Base-by-base conservation (phyloP, 2,329 filamentous ascomycete species). In the Truncatella angustata region DNA sequence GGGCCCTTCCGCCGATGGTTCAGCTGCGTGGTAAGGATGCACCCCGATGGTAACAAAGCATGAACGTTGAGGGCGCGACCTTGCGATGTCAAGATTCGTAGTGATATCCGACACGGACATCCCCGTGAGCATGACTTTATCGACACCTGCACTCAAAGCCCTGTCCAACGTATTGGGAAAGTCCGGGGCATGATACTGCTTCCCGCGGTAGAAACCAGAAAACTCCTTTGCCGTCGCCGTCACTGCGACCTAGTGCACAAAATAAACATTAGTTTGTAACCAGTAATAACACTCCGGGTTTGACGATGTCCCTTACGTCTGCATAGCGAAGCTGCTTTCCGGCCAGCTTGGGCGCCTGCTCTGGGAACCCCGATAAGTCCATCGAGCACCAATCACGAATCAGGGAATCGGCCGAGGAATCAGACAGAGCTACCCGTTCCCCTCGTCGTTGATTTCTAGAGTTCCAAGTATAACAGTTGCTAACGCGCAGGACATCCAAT, bases 21-120 rank as follows among this genome's bases (percentile, higher is more conserved):
- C 74, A 0, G 59, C 59, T 0, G 74, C 76, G 44, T 80, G 74
- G 51, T 80, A 80, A 0, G 76, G 76, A 52, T 80, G 77, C 3
- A 79, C 67, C 1, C 77, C 77, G 9, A 79, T 65, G 2, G 77
- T 79, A 51, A 76, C 61, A 10, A 65, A 73, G 54, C 74, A 77
- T 28, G 65, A 63, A 3, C 53, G 39, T 2, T 64, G 2, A 7
- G 7, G 67, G 1, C 61, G 64, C 2, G 61, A 61, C 40, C 57
- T 50, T 9, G 63, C 66, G 24, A 70, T 63, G 12, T 54, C 57
- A 3, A 63, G 54, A 46, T 71, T 70, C 14, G 53, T 51, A 0
- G 49, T 32, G 1, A 64, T 60, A 40, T 71, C 69, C 3, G 56
- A 36, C 3, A 70, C 59, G 1, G 66, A 66, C 60, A 74, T 70